Percentiles rank a stretch among this genome's conserved stretches.
Conservation (phyloP, 2,329 filamentous ascomycete genomes). For the Ophiostoma sp. region DNA sequence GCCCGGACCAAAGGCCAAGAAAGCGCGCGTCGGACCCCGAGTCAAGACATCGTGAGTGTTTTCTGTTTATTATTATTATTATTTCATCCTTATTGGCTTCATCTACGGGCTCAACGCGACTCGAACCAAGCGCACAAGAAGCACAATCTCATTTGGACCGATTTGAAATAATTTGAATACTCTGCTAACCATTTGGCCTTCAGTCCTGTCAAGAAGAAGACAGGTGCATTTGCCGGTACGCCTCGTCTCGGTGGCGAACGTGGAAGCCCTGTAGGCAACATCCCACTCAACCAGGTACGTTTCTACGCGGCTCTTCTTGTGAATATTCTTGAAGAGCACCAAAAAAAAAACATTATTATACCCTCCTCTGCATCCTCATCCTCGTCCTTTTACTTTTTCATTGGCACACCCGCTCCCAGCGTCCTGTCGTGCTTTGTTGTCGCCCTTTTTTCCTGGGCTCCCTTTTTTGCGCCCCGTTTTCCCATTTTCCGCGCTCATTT, state of each 20-base stretch:
- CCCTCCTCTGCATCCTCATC: conserved; percentile 14
- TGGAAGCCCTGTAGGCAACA: conserved; percentile 56
- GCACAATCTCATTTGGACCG: neutral
- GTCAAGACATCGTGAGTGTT: conserved; percentile 67
- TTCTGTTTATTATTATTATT: neutral
- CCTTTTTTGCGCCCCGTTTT: conserved; percentile 10
- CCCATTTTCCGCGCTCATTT: conserved; percentile 2
- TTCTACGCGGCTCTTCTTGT: neutral
- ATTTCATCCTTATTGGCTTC: neutral
- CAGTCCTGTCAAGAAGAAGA: conserved; percentile 73
- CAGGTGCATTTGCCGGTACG: conserved; percentile 62
- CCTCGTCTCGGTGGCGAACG: conserved; percentile 60
- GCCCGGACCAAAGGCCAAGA: conserved; percentile 54
- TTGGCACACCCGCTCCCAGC: neutral
- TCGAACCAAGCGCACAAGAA: neutral
- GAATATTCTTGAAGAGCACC: too few relatives aligned
- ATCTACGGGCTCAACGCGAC: neutral
- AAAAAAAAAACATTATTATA: neutral
- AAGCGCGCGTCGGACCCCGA: conserved; percentile 55
- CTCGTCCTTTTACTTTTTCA: neutral
- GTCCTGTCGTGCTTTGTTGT: conserved; percentile 11
- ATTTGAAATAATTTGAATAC: neutral
- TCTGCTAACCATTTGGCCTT: conserved; percentile 27
- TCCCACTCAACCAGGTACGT: conserved; percentile 50
- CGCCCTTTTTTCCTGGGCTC: neutral